These are phyloP conservation scores for Sporobolomyces roseus DNA, from an alignment of 768 basidiomycete genomes.

Conservation along the genomic window DNA sequence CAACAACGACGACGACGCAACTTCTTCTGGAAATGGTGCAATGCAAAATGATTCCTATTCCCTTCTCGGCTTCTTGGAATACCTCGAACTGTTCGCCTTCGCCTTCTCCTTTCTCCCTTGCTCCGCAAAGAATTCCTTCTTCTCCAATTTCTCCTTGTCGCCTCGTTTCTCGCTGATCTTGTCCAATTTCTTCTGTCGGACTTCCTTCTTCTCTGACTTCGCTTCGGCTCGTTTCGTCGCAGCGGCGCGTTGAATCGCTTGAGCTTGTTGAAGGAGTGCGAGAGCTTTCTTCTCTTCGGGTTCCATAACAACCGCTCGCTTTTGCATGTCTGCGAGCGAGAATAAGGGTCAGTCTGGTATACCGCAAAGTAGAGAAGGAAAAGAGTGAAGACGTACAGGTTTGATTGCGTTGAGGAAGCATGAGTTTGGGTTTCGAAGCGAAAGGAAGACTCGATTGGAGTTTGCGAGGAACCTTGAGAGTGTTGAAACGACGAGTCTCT, in stretches of 20 bases:
- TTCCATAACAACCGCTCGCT: constrained; percentile 90
- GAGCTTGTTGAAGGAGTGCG: constrained; percentile 86
- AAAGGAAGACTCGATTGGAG: constrained; percentile 88
- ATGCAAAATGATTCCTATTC: not conserved
- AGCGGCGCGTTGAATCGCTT: constrained; percentile 85
- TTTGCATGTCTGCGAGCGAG: constrained; percentile 62
- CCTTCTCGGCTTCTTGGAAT: constrained; percentile 23
- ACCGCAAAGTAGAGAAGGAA: no score
- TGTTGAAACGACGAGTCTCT: constrained; percentile 77
- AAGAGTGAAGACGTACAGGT: constrained; percentile 34
- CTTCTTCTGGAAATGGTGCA: not conserved
- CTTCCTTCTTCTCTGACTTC: constrained; percentile 71
- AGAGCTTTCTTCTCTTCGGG: constrained; percentile 92
- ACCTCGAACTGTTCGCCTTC: constrained; percentile 27
- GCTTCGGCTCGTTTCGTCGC: constrained; percentile 72
- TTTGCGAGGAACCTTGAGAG: constrained; percentile 78
- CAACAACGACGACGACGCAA: not conserved
- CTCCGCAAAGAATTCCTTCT: constrained; percentile 28
- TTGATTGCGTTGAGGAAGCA: constrained; percentile 61
- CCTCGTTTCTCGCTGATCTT: constrained; percentile 46
- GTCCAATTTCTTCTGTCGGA: constrained; percentile 64
- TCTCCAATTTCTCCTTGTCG: constrained; percentile 35
- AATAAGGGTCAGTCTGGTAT: not conserved
- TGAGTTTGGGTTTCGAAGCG: constrained; percentile 82
- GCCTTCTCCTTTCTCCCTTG: constrained; percentile 31